These are phyloP conservation scores for Populus hybrid DNA, from an alignment of 441 rosid species.

Conservation along the genomic window DNA sequence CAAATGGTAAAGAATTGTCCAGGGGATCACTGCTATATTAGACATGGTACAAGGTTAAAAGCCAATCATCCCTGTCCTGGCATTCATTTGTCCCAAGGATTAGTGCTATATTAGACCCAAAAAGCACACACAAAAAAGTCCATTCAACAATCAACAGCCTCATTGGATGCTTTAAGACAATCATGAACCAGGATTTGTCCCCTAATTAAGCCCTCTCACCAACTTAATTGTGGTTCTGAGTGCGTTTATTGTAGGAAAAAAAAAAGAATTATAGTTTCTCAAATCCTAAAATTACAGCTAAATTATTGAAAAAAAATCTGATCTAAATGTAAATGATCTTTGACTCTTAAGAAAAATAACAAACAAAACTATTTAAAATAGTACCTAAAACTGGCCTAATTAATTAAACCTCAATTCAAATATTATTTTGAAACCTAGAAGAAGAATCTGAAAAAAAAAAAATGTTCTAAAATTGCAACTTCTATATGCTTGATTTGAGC, in stretches of 20 bases:
- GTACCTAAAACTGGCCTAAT: no score
- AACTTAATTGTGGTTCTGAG: neutral
- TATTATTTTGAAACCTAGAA: no score
- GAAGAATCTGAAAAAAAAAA: no score
- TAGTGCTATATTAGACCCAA: neutral
- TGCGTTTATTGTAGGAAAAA: neutral
- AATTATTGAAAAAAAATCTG: no score
- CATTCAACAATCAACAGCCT: neutral
- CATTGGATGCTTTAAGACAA: neutral
- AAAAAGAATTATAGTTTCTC: no score
- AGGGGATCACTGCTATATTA: neutral
- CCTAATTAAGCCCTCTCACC: neutral
- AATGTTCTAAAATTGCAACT: no score
- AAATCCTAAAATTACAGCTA: no score
- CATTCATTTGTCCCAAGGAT: neutral
- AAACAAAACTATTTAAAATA: no score
- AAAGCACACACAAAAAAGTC: neutral
- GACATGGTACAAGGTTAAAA: neutral
- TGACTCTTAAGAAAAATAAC: no score
- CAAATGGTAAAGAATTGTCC: neutral
- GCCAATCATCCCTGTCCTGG: neutral
- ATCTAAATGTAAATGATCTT: no score
- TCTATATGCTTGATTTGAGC: no score
- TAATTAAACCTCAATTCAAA: no score
- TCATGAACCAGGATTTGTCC: neutral